Conservation (phyloP, 2,329 filamentous ascomycete genomes). For the Ascochyta koolunga region DNA sequence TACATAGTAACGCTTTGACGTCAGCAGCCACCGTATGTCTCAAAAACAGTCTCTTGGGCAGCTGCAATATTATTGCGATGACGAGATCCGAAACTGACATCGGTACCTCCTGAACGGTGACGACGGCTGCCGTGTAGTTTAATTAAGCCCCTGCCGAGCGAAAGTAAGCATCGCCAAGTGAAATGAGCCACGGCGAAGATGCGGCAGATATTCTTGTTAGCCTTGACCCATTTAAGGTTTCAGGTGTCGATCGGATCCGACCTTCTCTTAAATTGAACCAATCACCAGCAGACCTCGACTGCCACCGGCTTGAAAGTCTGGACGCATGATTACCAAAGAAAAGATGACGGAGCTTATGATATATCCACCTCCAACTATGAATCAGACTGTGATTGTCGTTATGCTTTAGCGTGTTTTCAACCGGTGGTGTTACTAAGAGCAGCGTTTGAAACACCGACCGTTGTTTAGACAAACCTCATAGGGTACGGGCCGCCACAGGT, state of each 20-base stretch:
- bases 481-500: not conserved
- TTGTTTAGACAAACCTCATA: not conserved
- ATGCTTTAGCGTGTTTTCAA: not conserved
- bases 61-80: too few relatives aligned
- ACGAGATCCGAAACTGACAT: too few relatives aligned
- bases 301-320: not conserved
- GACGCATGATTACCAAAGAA: not conserved
- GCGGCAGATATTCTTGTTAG: slow-evolving; percentile 2
- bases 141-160: slow-evolving; percentile 8
- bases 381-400: not conserved
- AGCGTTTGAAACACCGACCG: not conserved
- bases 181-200: not conserved
- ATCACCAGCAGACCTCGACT: too few relatives aligned
- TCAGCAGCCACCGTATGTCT: too few relatives aligned
- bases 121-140: not conserved
- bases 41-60: too few relatives aligned
- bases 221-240: not conserved
- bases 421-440: not conserved
- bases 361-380: not conserved
- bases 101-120: too few relatives aligned
- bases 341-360: not conserved
- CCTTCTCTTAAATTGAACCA: not conserved
- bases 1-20: too few relatives aligned
- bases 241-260: not conserved
- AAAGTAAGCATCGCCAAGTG: slow-evolving; percentile 8